Conservation (phyloP, 192 early-diverging fungal genomes). For the Coemansia biformis region DNA sequence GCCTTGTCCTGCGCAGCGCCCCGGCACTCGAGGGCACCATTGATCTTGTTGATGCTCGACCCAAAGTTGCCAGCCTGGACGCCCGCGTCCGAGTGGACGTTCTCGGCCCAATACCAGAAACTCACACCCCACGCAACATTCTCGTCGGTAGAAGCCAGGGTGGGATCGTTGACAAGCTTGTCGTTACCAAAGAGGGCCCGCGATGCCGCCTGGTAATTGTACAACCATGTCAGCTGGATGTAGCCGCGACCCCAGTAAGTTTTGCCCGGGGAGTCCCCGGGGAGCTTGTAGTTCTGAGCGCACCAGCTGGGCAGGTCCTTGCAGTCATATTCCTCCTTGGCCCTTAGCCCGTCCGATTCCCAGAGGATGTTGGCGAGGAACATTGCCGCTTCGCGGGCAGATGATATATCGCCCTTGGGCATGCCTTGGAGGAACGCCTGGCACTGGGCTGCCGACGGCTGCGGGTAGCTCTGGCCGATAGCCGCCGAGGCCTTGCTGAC, state of each 20-base stretch:
- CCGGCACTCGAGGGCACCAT: constrained; percentile 49
- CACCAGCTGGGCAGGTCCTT: constrained; percentile 34
- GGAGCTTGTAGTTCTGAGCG: constrained; percentile 40
- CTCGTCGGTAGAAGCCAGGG: constrained; percentile 25
- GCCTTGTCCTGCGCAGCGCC: constrained; percentile 36
- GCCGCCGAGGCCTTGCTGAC: constrained; percentile 33
- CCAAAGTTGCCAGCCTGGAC: constrained; percentile 50
- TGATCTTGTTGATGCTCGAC: constrained; percentile 46
- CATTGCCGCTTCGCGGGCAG: constrained; percentile 49
- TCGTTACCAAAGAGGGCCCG: constrained; percentile 42
- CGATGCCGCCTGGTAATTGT: constrained; percentile 48
- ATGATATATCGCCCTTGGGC: constrained; percentile 29
- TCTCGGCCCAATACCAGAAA: constrained; percentile 48
- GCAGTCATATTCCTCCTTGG: constrained; percentile 48
- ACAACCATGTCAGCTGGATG: constrained; percentile 51
- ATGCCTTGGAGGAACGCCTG: constrained; percentile 37
- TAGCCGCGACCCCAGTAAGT: constrained; percentile 51
- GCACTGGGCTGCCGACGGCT: constrained; percentile 33
- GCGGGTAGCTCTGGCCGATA: constrained; percentile 30
- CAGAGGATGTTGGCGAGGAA: constrained; percentile 49
- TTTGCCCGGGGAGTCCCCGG: constrained; percentile 29
- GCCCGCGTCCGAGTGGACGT: constrained; percentile 32
- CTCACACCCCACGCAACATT: constrained; percentile 38
- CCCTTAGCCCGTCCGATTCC: constrained; percentile 46
- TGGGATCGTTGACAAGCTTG: constrained; percentile 25